Evolutionary conservation across 352 stramenopile genomes (phyloP).

Genomic region (Phytophthora ramorum): DNA sequence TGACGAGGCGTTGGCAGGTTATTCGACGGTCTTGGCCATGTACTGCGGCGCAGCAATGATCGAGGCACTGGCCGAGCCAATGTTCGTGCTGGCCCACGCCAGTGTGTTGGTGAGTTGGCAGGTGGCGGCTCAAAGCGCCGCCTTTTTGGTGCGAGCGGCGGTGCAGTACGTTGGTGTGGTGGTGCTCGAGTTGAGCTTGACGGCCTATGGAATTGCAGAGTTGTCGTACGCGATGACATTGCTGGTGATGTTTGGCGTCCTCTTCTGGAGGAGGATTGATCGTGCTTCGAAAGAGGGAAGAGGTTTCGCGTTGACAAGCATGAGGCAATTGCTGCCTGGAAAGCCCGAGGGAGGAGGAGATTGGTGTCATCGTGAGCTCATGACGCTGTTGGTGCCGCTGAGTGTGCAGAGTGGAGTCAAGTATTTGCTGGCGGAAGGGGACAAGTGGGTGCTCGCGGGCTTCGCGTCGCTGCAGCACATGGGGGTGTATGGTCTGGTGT

Average conservation of each 20-base stretch:
- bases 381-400: conserved; percentile 74
- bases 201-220: conserved; percentile 80
- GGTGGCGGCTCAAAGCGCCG: conserved; percentile 76
- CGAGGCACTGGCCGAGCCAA: conserved; percentile 80
- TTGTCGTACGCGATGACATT: conserved; percentile 74
- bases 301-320: conserved; percentile 52
- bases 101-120: conserved; percentile 87
- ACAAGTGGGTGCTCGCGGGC: conserved; percentile 95
- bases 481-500: conserved; percentile 96
- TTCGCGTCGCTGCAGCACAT: conserved; percentile 93
- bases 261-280: conserved; percentile 64
- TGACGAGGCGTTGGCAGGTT: conserved; percentile 43
- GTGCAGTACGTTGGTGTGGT: conserved; percentile 81
- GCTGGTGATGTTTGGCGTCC: conserved; percentile 56
- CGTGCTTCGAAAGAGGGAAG: conserved; percentile 6
- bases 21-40: conserved; percentile 67
- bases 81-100: conserved; percentile 83
- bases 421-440: conserved; percentile 96
- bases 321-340: conserved; percentile 62
- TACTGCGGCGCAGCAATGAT: conserved; percentile 83
- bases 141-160: conserved; percentile 71
- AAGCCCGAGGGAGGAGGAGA: conserved; percentile 3
- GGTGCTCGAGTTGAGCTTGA: conserved; percentile 62
- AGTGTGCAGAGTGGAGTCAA: conserved; percentile 96
- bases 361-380: conserved; percentile 67